Conservation (phyloP, 169 alveolate genomes). For the Babesia gibsoni region DNA sequence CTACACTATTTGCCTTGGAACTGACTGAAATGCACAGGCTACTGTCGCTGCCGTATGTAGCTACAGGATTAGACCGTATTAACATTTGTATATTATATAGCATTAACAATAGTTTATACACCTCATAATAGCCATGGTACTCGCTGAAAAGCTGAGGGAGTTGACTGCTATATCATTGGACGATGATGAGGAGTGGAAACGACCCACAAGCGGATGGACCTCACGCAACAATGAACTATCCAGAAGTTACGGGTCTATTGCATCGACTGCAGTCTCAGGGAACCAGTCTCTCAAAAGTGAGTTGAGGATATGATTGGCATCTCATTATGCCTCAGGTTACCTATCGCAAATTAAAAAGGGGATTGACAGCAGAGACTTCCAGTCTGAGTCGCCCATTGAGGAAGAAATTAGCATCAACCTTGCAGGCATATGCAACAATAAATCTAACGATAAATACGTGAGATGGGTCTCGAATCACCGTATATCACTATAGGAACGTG, state of each 20-base stretch:
- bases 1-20: neutral
- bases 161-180: neutral
- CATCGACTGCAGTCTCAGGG: neutral
- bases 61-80: too few species aligned
- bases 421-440: neutral
- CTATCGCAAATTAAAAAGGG: slow-evolving; percentile 52
- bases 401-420: neutral
- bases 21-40: neutral
- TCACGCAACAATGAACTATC: neutral
- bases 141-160: slow-evolving; percentile 9
- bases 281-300: slow-evolving; percentile 42
- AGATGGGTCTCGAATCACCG: neutral
- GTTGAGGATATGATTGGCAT: neutral
- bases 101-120: too few species aligned
- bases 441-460: slow-evolving; percentile 30
- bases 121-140: slow-evolving; percentile 17
- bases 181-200: slow-evolving; percentile 14
- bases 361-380: slow-evolving; percentile 27
- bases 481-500: slow-evolving; percentile 38
- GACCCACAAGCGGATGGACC: slow-evolving; percentile 1
- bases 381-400: slow-evolving; percentile 4
- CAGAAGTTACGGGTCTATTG: slow-evolving; percentile 4
- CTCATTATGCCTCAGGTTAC: slow-evolving; percentile 17
- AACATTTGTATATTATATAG: too few species aligned
- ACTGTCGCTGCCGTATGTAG: neutral